Base-by-base conservation (phyloP, 1,284 basidiomycete genomes). In the Naganishia sp. region DNA sequence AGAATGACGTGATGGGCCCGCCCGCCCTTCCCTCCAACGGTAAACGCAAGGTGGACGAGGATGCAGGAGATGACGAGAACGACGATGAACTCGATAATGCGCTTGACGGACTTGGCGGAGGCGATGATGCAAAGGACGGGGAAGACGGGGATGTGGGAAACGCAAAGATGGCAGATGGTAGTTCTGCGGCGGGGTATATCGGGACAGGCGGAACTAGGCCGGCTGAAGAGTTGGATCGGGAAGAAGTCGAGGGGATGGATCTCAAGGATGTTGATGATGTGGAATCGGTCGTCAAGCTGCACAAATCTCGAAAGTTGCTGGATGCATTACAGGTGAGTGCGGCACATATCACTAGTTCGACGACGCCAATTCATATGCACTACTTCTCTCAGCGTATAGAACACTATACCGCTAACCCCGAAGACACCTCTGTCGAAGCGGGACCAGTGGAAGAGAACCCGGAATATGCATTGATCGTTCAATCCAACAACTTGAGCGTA, bases 401-500 rank as follows among this genome's bases (percentile, higher is more conserved):
- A 72, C 88, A 90, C 73, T 98, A 90, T 78, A 87, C 89, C 68
- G 83, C 83, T 0, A 87, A 87, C 55, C 87, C 92, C 0, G 84
- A 86, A 13, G 89, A 93, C 69, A 85, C 88, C 71, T 90, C 77
- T 87, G 84, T 85, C 85, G 2, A 76, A 23, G 71, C 83, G 84
- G 73, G 73, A 25, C 90, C 92, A 15, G 86, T 92, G 0, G 92
- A 94, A 77, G 85, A 94, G 70, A 94, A 95, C 76, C 92, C 92
- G 0, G 96, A 99, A 79, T 99, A 99, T 80, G 87, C 89, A 68
- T 84, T 99, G 67, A 98, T 99, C 73, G 96, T 99, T 2, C 88
- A 92, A 71, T 92, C 95, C 15, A 99, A 99, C 82, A 99, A 99
- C 80, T 83, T 98, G 67, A 94, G 94, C 0, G 96, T 99, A 21